Evolutionary conservation across 768 basidiomycete genomes (phyloP).

Genomic region (Suillus plorans): DNA sequence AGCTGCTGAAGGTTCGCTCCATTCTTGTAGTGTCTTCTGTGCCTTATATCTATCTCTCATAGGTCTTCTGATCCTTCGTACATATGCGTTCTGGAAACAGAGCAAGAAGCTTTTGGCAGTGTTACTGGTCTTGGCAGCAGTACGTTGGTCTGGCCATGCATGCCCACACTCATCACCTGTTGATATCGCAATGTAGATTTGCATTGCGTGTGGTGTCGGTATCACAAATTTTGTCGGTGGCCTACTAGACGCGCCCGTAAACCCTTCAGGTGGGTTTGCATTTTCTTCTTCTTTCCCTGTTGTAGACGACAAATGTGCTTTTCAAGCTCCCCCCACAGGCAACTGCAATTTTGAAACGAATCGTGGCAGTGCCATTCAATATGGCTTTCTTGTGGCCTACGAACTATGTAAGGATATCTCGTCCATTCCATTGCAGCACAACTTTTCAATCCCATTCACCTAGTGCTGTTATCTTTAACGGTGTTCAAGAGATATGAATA

Average conservation of each 20-base stretch:
- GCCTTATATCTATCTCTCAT: not conserved
- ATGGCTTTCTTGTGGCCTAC: not conserved
- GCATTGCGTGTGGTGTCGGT: not conserved
- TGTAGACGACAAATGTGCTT: not conserved
- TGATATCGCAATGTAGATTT: not conserved
- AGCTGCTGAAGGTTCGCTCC: not conserved
- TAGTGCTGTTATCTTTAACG: not conserved
- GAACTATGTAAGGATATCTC: not conserved
- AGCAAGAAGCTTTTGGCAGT: not conserved
- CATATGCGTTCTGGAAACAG: slow-evolving; percentile 1
- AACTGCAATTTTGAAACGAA: not conserved
- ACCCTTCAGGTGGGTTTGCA: not conserved
- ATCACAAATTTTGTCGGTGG: not conserved
- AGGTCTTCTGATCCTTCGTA: not conserved
- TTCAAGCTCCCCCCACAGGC: not conserved
- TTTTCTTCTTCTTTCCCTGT: not conserved
- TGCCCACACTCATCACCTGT: not conserved
- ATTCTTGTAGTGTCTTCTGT: not conserved
- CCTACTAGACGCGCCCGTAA: not conserved
- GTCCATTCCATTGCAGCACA: not conserved
- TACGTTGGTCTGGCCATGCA: not conserved
- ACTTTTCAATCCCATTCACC: no score
- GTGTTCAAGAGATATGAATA: slow-evolving; percentile 1
- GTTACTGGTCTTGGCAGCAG: slow-evolving; percentile 2
- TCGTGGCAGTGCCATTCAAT: not conserved